Evolutionary conservation across 768 basidiomycete species (phyloP).

Genomic region (Russula ochroleuca): DNA sequence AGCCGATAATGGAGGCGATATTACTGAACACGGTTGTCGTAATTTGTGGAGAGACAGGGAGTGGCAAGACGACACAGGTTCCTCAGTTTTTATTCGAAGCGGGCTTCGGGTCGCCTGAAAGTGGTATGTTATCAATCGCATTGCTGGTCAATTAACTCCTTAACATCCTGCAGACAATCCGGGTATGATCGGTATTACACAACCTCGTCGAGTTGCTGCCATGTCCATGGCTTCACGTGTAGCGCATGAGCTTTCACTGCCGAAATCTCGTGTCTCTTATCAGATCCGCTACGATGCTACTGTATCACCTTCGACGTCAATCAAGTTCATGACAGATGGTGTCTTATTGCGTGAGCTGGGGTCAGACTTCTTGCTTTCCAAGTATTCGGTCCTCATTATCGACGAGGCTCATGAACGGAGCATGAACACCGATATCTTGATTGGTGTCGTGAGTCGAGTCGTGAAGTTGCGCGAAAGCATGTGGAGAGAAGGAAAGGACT

Average conservation of each 20-base stretch:
- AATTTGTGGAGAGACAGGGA: conserved; percentile 93
- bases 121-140: conserved; percentile 49
- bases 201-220: conserved; percentile 95
- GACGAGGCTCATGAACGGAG: conserved; percentile 98
- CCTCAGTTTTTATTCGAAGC: conserved; percentile 98
- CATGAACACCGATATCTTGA: conserved; percentile 96
- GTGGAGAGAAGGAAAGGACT: conserved; percentile 77
- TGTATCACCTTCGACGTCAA: conserved; percentile 80
- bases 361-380: conserved; percentile 86
- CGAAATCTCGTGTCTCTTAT: conserved; percentile 81
- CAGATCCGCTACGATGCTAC: conserved; percentile 98
- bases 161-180: conserved; percentile 66
- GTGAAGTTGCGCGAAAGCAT: conserved; percentile 82
- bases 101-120: conserved; percentile 80
- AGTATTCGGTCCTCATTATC: conserved; percentile 92
- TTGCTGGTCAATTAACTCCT: conserved; percentile 1
- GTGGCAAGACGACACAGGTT: conserved; percentile 97
- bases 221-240: conserved; percentile 95
- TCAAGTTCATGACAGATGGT: conserved; percentile 99
- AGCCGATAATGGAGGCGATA: conserved; percentile 89
- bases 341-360: conserved; percentile 91
- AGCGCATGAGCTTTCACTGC: conserved; percentile 84
- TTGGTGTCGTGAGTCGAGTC: conserved; percentile 94
- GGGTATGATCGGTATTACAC: conserved; percentile 97
- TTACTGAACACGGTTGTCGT: conserved; percentile 81